Evolutionary conservation across 1,139 yeast species (phyloP), one percentile per base, ranked within the genome.

Genomic region (Debaryomyces udenii): DNA sequence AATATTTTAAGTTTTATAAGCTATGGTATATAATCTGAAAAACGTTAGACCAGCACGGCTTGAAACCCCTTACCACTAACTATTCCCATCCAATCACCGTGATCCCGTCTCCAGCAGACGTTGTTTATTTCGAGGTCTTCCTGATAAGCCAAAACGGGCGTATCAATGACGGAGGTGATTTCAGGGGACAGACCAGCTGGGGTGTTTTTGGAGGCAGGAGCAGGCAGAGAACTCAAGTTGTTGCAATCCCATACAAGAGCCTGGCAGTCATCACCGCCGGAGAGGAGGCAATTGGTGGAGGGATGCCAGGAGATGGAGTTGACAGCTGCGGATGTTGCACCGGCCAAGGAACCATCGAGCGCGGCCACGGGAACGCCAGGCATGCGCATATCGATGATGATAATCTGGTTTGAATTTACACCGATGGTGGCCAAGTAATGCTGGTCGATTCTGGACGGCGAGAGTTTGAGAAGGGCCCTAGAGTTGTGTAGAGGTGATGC

Each of bases 201-300:
- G 18, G 42, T 38, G 24, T 31, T 27, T 9, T 34, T 20, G 13
- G 41, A 34, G 35, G 34, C 26, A 7, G 37, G 28, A 33, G 39
- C 18, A 23, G 29, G 30, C 16, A 23, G 39, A 37, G 47, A 55
- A 23, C 57, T 56, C 26, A 66, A 36, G 31, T 56, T 57, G 43
- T 64, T 69, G 44, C 89, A 70, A 61, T 93, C 96, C 94, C 97
- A 90, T 11, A 87, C 70, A 28, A 91, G 66, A 0, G 88, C 87
- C 61, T 90, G 96, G 61, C 96, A 87, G 62, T 91, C 98, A 59
- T 93, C 98, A 17, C 87, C 84, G 14, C 94, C 95, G 1, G 91
- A 78, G 13, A 89, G 71, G 26, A 93, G 64, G 34, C 76, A 64
- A 48, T 86, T 81, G 26, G 81, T 74, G 2, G 78, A 66, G 0